Percentiles rank a stretch among this genome's conserved stretches.
Conservation (phyloP, 192 early-diverging fungal species). For the Pilaira anomala region DNA sequence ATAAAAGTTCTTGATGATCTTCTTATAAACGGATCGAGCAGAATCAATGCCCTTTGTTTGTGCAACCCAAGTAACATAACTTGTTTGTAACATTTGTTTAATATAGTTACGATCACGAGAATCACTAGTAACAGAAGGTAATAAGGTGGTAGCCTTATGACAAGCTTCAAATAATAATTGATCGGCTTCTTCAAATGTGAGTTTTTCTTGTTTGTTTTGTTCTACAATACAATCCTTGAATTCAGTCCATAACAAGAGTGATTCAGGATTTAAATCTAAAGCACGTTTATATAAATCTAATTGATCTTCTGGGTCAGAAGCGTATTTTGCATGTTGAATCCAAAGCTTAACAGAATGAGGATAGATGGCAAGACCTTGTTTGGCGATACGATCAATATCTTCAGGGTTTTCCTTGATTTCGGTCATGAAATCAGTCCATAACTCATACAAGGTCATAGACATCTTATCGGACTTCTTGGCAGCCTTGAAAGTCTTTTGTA, state of each 20-base stretch:
- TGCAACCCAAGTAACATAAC: slow-evolving; percentile 59
- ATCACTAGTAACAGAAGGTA: slow-evolving; percentile 48
- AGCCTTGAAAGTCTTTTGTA: slow-evolving; percentile 49
- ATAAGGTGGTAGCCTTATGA: slow-evolving; percentile 44
- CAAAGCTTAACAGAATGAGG: slow-evolving; percentile 45
- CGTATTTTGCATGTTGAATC: slow-evolving; percentile 34
- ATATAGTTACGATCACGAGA: slow-evolving; percentile 43
- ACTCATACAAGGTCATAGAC: slow-evolving; percentile 51
- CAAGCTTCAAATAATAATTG: slow-evolving; percentile 43
- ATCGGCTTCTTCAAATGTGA: slow-evolving; percentile 32
- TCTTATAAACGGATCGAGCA: slow-evolving; percentile 48
- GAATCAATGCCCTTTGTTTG: slow-evolving; percentile 40
- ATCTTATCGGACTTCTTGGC: slow-evolving; percentile 41
- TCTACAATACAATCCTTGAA: slow-evolving; percentile 42
- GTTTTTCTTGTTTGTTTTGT: slow-evolving; percentile 39
- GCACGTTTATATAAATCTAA: slow-evolving; percentile 36
- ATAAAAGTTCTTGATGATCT: slow-evolving; percentile 51
- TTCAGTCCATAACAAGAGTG: slow-evolving; percentile 46
- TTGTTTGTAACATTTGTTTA: slow-evolving; percentile 49
- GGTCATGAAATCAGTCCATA: slow-evolving; percentile 43
- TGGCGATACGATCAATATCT: slow-evolving; percentile 26
- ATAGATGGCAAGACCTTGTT: slow-evolving; percentile 33
- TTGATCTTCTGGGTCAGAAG: slow-evolving; percentile 21
- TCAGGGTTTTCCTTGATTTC: not conserved
- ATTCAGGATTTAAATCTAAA: slow-evolving; percentile 37